Evolutionary conservation across 2,329 filamentous ascomycete genomes (phyloP).

Genomic region (Tolypocladium nubicola): DNA sequence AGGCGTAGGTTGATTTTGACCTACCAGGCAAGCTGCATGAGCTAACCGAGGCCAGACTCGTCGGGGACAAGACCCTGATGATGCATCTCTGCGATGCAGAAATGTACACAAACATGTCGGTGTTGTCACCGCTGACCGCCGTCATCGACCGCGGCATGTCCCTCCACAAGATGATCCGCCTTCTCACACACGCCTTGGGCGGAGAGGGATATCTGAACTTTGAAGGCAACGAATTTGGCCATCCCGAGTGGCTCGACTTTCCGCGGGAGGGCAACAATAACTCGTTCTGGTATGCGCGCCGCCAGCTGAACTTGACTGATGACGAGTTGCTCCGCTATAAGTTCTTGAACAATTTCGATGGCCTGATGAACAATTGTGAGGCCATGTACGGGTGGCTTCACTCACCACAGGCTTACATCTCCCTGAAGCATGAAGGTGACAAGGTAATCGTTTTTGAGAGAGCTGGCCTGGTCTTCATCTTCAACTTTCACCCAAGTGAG

Average conservation of each 20-base stretch:
- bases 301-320: slow-evolving; percentile 87
- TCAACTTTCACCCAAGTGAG: slow-evolving; percentile 83
- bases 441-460: slow-evolving; percentile 96
- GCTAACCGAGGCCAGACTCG: slow-evolving; percentile 49
- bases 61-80: slow-evolving; percentile 93
- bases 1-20: slow-evolving; percentile 58
- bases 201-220: slow-evolving; percentile 98
- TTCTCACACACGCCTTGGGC: slow-evolving; percentile 82
- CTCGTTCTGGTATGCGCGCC: slow-evolving; percentile 87
- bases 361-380: slow-evolving; percentile 80
- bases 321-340: slow-evolving; percentile 78
- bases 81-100: slow-evolving; percentile 98
- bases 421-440: slow-evolving; percentile 84
- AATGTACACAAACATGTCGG: slow-evolving; percentile 97
- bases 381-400: slow-evolving; percentile 87
- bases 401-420: slow-evolving; percentile 78
- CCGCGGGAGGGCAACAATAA: slow-evolving; percentile 87
- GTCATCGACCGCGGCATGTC: slow-evolving; percentile 85
- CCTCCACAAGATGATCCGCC: slow-evolving; percentile 94
- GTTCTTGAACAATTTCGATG: slow-evolving; percentile 90
- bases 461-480: slow-evolving; percentile 80
- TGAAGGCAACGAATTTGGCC: slow-evolving; percentile 96
- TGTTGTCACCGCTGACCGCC: slow-evolving; percentile 69
- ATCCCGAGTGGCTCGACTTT: slow-evolving; percentile 98
- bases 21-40: slow-evolving; percentile 4